Percentiles rank a stretch among this genome's conserved stretches.
These are phyloP conservation scores for Vaccinium vitisidaea DNA, from an alignment of 148 eudicot species.

Conservation along the genomic window DNA sequence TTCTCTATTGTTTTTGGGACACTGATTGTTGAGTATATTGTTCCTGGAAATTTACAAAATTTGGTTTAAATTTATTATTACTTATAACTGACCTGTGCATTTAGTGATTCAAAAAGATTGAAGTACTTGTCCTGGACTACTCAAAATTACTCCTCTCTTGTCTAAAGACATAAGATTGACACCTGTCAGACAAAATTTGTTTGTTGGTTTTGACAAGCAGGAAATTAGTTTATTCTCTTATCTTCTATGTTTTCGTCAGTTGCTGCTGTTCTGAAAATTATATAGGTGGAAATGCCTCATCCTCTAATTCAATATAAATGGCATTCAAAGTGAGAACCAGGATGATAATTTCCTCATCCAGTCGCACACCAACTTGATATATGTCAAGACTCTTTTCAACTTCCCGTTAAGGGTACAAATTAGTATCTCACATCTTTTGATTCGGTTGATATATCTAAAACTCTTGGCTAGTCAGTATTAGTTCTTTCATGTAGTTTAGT, in stretches of 20 bases:
- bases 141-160: background rate
- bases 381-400: background rate
- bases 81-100: background rate
- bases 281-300: background rate
- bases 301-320: background rate
- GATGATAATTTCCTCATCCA: background rate
- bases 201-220: background rate
- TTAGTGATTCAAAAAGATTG: background rate
- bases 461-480: background rate
- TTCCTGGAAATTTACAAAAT: background rate
- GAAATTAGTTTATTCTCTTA: constrained; percentile 8
- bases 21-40: background rate
- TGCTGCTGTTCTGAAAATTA: background rate
- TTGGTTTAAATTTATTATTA: background rate
- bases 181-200: background rate
- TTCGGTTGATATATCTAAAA: background rate
- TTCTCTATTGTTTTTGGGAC: background rate
- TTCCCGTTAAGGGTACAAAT: background rate
- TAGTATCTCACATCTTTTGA: background rate
- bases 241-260: background rate
- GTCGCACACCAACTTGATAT: background rate
- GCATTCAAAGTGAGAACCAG: background rate
- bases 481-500: background rate
- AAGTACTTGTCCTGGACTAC: background rate
- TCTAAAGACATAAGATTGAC: background rate